Conservation (phyloP, 2,329 filamentous ascomycete species). For the Ophiocordyceps camponoti-floridani region DNA sequence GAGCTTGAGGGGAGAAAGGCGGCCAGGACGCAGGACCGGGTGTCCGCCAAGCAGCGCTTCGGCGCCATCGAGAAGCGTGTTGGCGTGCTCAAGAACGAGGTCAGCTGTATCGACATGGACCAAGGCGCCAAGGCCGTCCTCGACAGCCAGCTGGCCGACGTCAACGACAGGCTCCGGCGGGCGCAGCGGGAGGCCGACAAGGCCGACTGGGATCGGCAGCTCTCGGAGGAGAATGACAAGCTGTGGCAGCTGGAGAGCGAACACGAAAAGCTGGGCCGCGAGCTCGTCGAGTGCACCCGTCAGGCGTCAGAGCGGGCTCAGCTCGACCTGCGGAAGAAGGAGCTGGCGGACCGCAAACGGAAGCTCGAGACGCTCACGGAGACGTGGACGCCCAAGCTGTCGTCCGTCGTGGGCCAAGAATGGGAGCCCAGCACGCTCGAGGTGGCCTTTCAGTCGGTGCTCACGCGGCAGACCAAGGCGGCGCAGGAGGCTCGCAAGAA, state of each 20-base stretch:
- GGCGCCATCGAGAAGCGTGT: conserved; percentile 55
- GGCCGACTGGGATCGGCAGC: conserved; percentile 51
- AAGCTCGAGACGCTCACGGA: conserved; percentile 61
- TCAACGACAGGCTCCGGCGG: conserved; percentile 42
- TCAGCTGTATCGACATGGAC: conserved; percentile 62
- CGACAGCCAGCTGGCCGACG: conserved; percentile 54
- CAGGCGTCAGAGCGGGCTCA: conserved; percentile 69
- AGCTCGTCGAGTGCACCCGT: conserved; percentile 68
- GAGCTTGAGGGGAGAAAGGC: conserved; percentile 59
- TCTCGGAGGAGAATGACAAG: conserved; percentile 46
- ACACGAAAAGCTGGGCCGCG: conserved; percentile 54
- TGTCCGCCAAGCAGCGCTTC: conserved; percentile 56
- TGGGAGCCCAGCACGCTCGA: conserved; percentile 62
- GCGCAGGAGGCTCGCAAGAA: conserved; percentile 49
- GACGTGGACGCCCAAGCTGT: conserved; percentile 57
- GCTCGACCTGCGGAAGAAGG: conserved; percentile 67
- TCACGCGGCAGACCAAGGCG: conserved; percentile 37
- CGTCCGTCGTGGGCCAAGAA: conserved; percentile 38
- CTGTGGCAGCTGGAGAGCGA: conserved; percentile 55
- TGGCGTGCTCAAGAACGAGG: conserved; percentile 43
- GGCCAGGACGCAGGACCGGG: conserved; percentile 54
- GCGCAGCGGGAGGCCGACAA: conserved; percentile 44
- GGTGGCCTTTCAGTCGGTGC: conserved; percentile 43
- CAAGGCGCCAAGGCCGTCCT: conserved; percentile 69
- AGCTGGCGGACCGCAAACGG: conserved; percentile 53